Base-by-base conservation (phyloP, 164 flowering plant genomes). In the Vitis labrusca region DNA sequence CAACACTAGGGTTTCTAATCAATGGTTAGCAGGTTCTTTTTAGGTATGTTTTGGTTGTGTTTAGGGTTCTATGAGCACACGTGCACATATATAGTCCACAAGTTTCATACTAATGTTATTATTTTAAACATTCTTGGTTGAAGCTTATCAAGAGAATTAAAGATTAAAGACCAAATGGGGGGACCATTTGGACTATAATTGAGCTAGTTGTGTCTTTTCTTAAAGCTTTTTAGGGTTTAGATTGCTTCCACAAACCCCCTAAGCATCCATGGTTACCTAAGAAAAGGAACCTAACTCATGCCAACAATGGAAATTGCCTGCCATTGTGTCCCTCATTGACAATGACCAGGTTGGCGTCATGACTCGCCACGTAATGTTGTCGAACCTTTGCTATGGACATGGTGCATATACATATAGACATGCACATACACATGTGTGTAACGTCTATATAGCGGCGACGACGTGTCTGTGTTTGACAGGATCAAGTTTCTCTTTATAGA, bases 391-490 rank as follows among this genome's bases (percentile, higher is more conserved):
- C 44, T 61, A 27, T 69, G 30, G 65, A 32, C 14, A 53, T 65
- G 19, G 30, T 49, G 17, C 66, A 57, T 54, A 68, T 51, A 27
- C 48, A 63, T 54, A 32, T 16, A 60, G 23, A 66, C 57, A 67
- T 32, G 52, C 49, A 52, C 48, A 60, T 10, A 63, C 12, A 16
- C 5, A 14, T 13, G 15, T 60, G 12, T 48, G 17, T 50, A 8
- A 29, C n/a, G 7, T 61, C 50, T 67, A 70, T 61, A 51, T 52
- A 60, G 60, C 16, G 9, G 49, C n/a, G 10, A 13, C 76, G 5
- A 77, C 77, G 80, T 84, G 87, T 76, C 81, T 76, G 19, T 72
- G 75, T 81, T 73, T 79, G 66, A 77, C 37, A 77, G 83, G 82
- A 58, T 64, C 67, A 49, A 61, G 51, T 50, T 69, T 74, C 49